Conservation (phyloP, 305 asterid species). For the Solanum hybrid region DNA sequence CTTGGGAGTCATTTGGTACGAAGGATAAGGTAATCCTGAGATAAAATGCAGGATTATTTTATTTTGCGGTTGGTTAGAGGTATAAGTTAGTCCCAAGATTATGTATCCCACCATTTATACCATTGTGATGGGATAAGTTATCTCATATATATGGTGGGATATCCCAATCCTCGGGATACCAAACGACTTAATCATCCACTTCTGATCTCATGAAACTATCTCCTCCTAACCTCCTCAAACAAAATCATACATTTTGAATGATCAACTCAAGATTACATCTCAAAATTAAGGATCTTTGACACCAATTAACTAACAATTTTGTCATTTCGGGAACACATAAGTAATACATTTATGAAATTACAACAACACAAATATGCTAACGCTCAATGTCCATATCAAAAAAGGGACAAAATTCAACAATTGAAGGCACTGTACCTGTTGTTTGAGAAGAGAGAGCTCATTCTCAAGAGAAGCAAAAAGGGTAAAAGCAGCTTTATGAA, state of each 20-base stretch:
- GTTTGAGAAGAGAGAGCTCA: constrained; percentile 11
- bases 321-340: not conserved
- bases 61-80: not conserved
- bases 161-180: not conserved
- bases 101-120: not conserved
- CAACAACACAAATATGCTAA: not conserved
- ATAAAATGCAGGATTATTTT: not conserved
- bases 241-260: not conserved
- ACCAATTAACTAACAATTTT: not conserved
- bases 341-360: not conserved
- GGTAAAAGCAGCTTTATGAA: constrained; percentile 11
- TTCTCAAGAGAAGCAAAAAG: constrained; percentile 7
- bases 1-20: not conserved
- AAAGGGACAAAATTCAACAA: not conserved
- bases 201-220: not conserved
- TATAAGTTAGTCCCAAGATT: not conserved
- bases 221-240: not conserved
- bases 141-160: not conserved
- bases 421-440: constrained; percentile 5
- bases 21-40: not conserved
- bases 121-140: not conserved
- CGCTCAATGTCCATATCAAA: not conserved
- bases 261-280: not conserved
- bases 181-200: not conserved
- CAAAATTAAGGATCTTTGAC: not conserved